Base-by-base conservation (phyloP, 257 asterid genomes). In the Forsythia suspensa region DNA sequence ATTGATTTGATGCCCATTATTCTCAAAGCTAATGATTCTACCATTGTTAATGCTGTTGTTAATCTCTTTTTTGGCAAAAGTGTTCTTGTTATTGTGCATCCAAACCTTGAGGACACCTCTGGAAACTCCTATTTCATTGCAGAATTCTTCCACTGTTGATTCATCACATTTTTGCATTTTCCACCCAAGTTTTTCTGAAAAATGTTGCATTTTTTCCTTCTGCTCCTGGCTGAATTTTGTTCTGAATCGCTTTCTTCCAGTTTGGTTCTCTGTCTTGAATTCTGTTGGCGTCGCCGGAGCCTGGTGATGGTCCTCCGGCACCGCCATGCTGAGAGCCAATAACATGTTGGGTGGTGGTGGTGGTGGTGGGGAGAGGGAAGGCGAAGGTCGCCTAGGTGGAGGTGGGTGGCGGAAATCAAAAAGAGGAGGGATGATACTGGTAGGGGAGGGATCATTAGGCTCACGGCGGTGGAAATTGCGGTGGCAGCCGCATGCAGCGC, bases 401-500 rank as follows among this genome's bases (percentile, higher is more conserved):
- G 77, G 70, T 3, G 88, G 88, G 84, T 79, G 88, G 69, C 91
- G 93, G 82, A 92, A 88, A 20, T 89, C 93, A 7, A 92, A 83
- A 48, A 84, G 91, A 44, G 89, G 96, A 4, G 94, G 92, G 74
- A 86, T 83, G 18, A 82, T 78, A 44, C 83, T 29, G 75, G 88
- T 51, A 44, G 81, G 86, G 76, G 88, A 77, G 63, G 81, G 38
- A 0, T 70, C 78, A 1, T 68, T 87, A 16, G 82, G 76, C 38
- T 86, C 97, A 0, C 88, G 95, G 52, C 97, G 97, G 92, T 92
- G 97, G 87, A 92, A 92, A 65, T 86, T 92, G 36, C 96, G 91
- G 88, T 92, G 97, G 91, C 97, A 92, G 55, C 96, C 91, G 57
- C 97, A 92, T 5, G 96, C 97, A 10, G 91, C 96, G 86, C 97